These are phyloP conservation scores for Lasiodiplodia gonubiensis DNA, from an alignment of 2,329 filamentous ascomycete genomes.

Conservation along the genomic window DNA sequence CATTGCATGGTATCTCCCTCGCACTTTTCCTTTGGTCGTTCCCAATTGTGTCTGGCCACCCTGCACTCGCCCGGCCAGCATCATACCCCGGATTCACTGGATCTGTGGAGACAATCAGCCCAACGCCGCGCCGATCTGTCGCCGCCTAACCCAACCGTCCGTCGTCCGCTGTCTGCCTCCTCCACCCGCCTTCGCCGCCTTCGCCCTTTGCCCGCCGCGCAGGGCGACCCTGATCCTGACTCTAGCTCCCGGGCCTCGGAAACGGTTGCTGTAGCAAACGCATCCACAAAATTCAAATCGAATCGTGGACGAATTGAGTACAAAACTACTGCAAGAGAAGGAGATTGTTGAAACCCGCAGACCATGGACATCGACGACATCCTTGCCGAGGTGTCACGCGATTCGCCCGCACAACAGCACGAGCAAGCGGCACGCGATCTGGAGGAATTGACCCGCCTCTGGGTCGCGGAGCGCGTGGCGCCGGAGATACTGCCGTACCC, in stretches of 20 bases:
- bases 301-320: neutral
- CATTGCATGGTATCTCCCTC: conserved; percentile 3
- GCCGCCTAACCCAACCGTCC: neutral
- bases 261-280: neutral
- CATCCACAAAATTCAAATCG: neutral
- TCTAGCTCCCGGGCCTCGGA: neutral
- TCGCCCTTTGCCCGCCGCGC: neutral
- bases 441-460: conserved; percentile 86
- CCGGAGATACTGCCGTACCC: conserved; percentile 87
- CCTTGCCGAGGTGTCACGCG: conserved; percentile 55
- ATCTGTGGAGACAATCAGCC: neutral
- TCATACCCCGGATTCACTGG: neutral
- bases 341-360: neutral
- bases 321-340: neutral
- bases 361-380: conserved; percentile 59
- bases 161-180: neutral
- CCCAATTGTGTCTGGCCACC: neutral
- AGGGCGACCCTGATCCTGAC: neutral
- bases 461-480: conserved; percentile 89
- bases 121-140: neutral
- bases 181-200: too few species aligned
- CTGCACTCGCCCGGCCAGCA: neutral
- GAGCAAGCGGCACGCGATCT: conserved; percentile 71
- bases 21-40: neutral
- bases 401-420: conserved; percentile 48